A percentile compares a stretch with the other conserved stretches of the same genome.
Evolutionary conservation across 148 eudicot genomes (phyloP).

Genomic region (Selenicereus undatus): DNA sequence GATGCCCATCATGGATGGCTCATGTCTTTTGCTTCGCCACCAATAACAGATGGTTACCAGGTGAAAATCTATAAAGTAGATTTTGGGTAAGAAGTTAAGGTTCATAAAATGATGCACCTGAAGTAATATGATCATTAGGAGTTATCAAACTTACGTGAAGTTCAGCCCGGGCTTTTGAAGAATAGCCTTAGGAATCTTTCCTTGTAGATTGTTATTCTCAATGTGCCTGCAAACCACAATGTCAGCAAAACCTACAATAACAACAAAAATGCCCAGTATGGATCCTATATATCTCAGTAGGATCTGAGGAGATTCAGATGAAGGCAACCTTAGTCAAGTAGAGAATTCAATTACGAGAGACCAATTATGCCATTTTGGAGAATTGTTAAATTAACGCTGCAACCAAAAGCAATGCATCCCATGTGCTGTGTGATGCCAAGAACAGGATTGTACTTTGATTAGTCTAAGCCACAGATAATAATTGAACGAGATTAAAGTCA

Average conservation of each 20-base stretch:
- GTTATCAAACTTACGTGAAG: slow-evolving; percentile 52
- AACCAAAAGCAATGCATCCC: not conserved
- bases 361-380: not conserved
- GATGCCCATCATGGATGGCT: slow-evolving; percentile 13
- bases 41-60: slow-evolving; percentile 56
- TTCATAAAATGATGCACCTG: not conserved
- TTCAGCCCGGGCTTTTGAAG: slow-evolving; percentile 50
- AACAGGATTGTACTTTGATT: slow-evolving; percentile 1
- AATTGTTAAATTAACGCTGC: not conserved
- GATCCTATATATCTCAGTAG: no score
- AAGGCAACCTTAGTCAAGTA: no score
- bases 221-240: slow-evolving; percentile 50
- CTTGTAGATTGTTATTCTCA: slow-evolving; percentile 67
- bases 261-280: no score
- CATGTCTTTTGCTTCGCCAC: slow-evolving; percentile 39
- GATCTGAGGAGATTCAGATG: no score
- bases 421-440: slow-evolving; percentile 1
- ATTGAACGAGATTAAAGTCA: slow-evolving; percentile 6
- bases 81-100: slow-evolving; percentile 12
- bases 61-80: slow-evolving; percentile 45
- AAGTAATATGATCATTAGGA: not conserved
- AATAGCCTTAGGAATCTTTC: slow-evolving; percentile 65
- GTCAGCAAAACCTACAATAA: not conserved
- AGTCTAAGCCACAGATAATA: not conserved
- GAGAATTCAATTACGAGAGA: not conserved